Percentiles rank a stretch among this genome's conserved stretches.
Conservation (phyloP, 2,329 filamentous ascomycete species). For the Lecanosticta acicola region DNA sequence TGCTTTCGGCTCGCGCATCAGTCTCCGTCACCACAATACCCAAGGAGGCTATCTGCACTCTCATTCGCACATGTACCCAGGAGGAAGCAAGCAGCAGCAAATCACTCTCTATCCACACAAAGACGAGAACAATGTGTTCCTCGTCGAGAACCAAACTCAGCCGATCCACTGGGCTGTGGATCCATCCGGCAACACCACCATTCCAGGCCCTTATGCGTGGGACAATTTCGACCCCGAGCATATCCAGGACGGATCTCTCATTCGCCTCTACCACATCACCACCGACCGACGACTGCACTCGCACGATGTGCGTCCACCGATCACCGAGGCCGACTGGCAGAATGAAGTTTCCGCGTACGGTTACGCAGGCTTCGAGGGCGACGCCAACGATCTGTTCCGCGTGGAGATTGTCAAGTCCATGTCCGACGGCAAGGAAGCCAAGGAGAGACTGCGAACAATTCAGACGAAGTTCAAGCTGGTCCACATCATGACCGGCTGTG, state of each 20-base stretch:
- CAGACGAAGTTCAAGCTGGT: slow-evolving; percentile 94
- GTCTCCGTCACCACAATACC: slow-evolving; percentile 88
- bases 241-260: slow-evolving; percentile 71
- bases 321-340: slow-evolving; percentile 68
- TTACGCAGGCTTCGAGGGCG: slow-evolving; percentile 92
- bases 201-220: slow-evolving; percentile 81
- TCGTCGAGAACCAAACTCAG: slow-evolving; percentile 94
- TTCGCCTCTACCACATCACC: slow-evolving; percentile 76
- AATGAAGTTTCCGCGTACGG: slow-evolving; percentile 73
- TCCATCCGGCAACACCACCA: slow-evolving; percentile 55
- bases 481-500: slow-evolving; percentile 94
- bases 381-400: slow-evolving; percentile 93
- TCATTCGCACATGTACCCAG: slow-evolving; percentile 94
- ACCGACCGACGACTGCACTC: slow-evolving; percentile 91
- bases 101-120: slow-evolving; percentile 98
- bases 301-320: slow-evolving; percentile 81
- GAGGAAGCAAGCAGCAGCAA: slow-evolving; percentile 96
- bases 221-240: slow-evolving; percentile 63
- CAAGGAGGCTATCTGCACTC: slow-evolving; percentile 97
- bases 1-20: slow-evolving; percentile 78
- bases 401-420: slow-evolving; percentile 89
- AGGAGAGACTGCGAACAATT: slow-evolving; percentile 83
- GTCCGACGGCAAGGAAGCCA: slow-evolving; percentile 71
- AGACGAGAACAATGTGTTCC: slow-evolving; percentile 94
- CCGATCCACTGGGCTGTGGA: slow-evolving; percentile 55